Base-by-base conservation (phyloP, 2,329 filamentous ascomycete genomes). In the Aspergillus arachidicola region DNA sequence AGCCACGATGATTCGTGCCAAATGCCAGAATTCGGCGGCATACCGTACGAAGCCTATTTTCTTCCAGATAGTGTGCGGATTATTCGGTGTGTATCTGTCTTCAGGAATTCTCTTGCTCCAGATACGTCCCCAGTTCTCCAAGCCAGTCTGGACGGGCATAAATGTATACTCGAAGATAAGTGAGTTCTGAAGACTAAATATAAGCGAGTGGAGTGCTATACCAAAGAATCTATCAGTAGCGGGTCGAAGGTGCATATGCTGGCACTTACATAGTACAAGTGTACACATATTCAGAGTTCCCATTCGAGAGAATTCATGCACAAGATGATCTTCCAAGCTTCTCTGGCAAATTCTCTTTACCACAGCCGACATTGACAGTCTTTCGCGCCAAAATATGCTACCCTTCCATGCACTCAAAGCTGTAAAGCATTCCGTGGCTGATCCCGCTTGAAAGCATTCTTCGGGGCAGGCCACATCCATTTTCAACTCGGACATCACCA, bases 1-100 rank as follows among this genome's bases (percentile, higher is more conserved):
- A 3, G 64, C 58, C 3, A 70, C 45, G 19, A 73, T 65, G 21
- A 73, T 66, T 1, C 68, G 61, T 34, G 71, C 71, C 21, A 74
- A 60, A 14, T 72, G 68, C 72, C 72, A 74, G 34, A 72, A 72
- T 38, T 74, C 72, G 9, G 71, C 67, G 0, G 69, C 70, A 16
- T 71, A 67, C 1, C 67, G 63, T 21, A 69, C 64, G 45, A 73
- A 73, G 2, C 73, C 73, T 11, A 72, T 57, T 50, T 71, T 69
- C 48, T 66, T 73, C 72, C 72, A 74, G n/a, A 69, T 46, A 11
- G 64, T 66, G 16, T 62, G 59, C 1, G 66, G 64, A 6, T 43
- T 60, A n/a, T 66, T 61, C 9, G 67, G 66, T n/a, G 68, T 64
- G 26, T 61, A 56, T 16, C 30, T 57, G 43, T 68, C 71, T 61